phyloP scores from a whole-genome alignment of 345 rosid genomes.

The Heritiera littoralis region DNA sequence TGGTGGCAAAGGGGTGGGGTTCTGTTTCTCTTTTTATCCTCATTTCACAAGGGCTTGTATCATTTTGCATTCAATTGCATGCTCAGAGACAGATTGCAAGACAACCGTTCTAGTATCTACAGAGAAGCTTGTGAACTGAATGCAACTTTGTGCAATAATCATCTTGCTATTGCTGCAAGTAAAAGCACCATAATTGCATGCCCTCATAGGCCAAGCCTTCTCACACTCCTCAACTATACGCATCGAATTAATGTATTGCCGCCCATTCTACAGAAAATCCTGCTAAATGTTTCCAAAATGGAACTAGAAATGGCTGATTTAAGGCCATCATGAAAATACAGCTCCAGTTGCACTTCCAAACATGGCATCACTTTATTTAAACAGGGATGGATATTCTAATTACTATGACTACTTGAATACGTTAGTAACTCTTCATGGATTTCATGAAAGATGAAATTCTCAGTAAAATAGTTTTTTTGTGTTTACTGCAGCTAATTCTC shows the following conservation, averaged over 20 bases:
- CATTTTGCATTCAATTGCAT: background rate
- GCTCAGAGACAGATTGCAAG: background rate
- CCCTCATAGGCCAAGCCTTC: background rate
- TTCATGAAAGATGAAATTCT: background rate
- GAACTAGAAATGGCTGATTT: background rate
- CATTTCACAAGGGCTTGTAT: background rate
- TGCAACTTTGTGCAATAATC: background rate
- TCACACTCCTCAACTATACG: background rate
- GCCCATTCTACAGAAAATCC: background rate
- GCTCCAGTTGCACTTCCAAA: constrained; percentile 3
- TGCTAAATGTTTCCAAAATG: background rate
- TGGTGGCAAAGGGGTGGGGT: background rate
- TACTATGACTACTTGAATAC: no score
- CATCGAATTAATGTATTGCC: background rate
- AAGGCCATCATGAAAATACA: constrained; percentile 3
- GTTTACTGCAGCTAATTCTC: no score
- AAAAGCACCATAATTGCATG: background rate
- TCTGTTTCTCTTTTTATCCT: background rate
- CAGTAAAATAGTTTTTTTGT: background rate
- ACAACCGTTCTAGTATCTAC: background rate
- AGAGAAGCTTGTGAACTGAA: background rate
- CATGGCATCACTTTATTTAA: background rate
- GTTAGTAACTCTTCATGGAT: background rate
- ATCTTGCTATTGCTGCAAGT: background rate
- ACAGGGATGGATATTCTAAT: background rate